Evolutionary conservation across 2,329 filamentous ascomycete species (phyloP).

Genomic region (Neurospora sp.): DNA sequence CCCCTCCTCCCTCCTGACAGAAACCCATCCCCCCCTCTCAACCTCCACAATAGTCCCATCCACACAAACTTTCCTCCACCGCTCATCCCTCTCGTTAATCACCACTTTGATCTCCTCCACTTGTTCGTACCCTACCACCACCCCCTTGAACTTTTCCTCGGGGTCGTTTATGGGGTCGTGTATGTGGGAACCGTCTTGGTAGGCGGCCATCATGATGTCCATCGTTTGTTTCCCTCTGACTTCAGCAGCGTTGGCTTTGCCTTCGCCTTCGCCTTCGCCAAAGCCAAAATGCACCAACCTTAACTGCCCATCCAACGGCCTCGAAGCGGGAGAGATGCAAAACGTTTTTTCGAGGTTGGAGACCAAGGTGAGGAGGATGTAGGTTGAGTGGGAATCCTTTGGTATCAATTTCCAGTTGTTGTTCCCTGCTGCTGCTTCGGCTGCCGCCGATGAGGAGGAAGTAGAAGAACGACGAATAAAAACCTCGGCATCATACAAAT

Average conservation of each 20-base stretch:
- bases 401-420: too few relatives aligned
- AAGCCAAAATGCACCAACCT: slow-evolving; percentile 63
- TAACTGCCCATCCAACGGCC: slow-evolving; percentile 60
- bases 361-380: slow-evolving; percentile 66
- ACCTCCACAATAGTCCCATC: slow-evolving; percentile 80
- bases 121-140: slow-evolving; percentile 57
- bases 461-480: background rate
- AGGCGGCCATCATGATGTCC: slow-evolving; percentile 63
- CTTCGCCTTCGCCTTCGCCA: background rate
- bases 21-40: slow-evolving; percentile 56
- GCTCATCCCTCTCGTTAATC: slow-evolving; percentile 54
- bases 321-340: slow-evolving; percentile 64
- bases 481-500: slow-evolving; percentile 36
- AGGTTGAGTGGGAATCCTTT: slow-evolving; percentile 44
- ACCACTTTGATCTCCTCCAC: slow-evolving; percentile 58
- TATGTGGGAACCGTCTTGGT: slow-evolving; percentile 34
- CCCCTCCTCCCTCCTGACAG: slow-evolving; percentile 41
- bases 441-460: background rate
- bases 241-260: slow-evolving; percentile 20
- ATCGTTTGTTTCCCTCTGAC: slow-evolving; percentile 57
- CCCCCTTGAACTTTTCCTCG: slow-evolving; percentile 40
- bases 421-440: background rate
- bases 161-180: slow-evolving; percentile 38
- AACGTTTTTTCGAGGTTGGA: slow-evolving; percentile 76
- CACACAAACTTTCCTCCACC: slow-evolving; percentile 82